A percentile compares a stretch with the other conserved stretches of the same genome.
Conservation (phyloP, 2,329 filamentous ascomycete genomes). For the Claviceps lovelessii region DNA sequence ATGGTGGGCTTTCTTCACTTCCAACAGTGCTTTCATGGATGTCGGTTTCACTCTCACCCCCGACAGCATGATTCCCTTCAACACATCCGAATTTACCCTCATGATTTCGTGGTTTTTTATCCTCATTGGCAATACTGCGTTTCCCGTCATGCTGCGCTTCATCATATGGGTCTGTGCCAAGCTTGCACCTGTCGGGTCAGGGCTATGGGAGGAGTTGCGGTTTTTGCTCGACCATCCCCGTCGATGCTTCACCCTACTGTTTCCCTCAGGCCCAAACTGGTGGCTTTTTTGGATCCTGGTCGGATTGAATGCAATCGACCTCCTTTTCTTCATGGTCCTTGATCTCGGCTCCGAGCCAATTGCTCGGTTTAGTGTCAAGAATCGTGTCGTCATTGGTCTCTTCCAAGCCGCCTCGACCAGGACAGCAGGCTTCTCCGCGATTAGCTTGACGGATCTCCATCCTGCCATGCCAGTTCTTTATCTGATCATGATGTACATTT, state of each 20-base stretch:
- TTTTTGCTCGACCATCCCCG: conserved; percentile 91
- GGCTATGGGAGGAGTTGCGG: conserved; percentile 74
- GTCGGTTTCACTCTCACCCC: conserved; percentile 86
- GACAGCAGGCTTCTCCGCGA: conserved; percentile 76
- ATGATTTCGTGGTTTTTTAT: conserved; percentile 74
- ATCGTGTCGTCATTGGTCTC: conserved; percentile 69
- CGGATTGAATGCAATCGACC: conserved; percentile 65
- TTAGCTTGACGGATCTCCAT: conserved; percentile 65
- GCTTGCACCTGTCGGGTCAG: conserved; percentile 47
- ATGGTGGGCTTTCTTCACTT: conserved; percentile 91
- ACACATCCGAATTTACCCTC: conserved; percentile 59
- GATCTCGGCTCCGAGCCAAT: conserved; percentile 67
- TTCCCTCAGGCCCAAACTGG: conserved; percentile 83
- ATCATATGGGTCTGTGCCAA: conserved; percentile 74
- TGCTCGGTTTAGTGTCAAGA: conserved; percentile 51
- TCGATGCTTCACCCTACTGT: conserved; percentile 88
- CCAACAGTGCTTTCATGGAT: conserved; percentile 84
- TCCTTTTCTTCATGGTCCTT: conserved; percentile 83
- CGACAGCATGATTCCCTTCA: conserved; percentile 87
- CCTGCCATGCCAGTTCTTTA: conserved; percentile 89
- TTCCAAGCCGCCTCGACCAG: conserved; percentile 84
- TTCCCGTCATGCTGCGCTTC: conserved; percentile 86
- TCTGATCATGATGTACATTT: conserved; percentile 99
- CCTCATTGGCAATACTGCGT: conserved; percentile 88
- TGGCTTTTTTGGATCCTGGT: conserved; percentile 85